Evolutionary conservation across 2,329 filamentous ascomycete genomes (phyloP).

Genomic region (Penicillium sclerotigenum): DNA sequence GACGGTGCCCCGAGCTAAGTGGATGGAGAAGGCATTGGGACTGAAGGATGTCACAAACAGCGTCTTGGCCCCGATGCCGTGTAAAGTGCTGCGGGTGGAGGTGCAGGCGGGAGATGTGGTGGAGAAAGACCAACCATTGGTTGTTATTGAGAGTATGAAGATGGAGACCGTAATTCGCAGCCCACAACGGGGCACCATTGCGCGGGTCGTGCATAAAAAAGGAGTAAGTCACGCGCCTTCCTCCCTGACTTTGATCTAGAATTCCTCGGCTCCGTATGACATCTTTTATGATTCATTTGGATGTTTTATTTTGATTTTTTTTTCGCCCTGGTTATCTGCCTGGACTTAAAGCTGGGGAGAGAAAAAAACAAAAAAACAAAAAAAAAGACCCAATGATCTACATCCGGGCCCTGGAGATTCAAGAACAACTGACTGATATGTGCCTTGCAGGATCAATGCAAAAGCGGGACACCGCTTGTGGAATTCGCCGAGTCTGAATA

Average conservation of each 20-base stretch:
- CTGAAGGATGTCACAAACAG: constrained; percentile 76
- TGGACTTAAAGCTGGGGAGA: not conserved
- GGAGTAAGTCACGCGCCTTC: constrained; percentile 56
- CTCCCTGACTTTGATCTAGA: constrained; percentile 2
- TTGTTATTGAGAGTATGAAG: constrained; percentile 91
- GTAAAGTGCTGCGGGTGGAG: constrained; percentile 89
- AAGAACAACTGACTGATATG: constrained; percentile 21
- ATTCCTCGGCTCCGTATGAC: constrained; percentile 4
- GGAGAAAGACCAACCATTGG: constrained; percentile 78
- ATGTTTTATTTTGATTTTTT: not conserved
- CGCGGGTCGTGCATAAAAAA: constrained; percentile 69
- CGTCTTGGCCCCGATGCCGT: constrained; percentile 92
- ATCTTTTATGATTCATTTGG: not conserved
- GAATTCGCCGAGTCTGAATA: constrained; percentile 56
- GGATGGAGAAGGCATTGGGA: constrained; percentile 85
- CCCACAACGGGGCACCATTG: constrained; percentile 68
- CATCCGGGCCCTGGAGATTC: not conserved
- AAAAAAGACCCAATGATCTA: too few relatives aligned
- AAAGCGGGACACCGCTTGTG: constrained; percentile 70
- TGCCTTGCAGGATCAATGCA: constrained; percentile 65
- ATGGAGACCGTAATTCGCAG: constrained; percentile 83
- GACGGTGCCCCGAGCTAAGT: constrained; percentile 60
- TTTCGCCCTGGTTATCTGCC: not conserved
- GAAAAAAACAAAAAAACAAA: too few relatives aligned
- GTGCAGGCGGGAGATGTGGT: constrained; percentile 78